Evolutionary conservation across 805 yeast species (phyloP).

Genomic region (Maudiozyma turicensis): DNA sequence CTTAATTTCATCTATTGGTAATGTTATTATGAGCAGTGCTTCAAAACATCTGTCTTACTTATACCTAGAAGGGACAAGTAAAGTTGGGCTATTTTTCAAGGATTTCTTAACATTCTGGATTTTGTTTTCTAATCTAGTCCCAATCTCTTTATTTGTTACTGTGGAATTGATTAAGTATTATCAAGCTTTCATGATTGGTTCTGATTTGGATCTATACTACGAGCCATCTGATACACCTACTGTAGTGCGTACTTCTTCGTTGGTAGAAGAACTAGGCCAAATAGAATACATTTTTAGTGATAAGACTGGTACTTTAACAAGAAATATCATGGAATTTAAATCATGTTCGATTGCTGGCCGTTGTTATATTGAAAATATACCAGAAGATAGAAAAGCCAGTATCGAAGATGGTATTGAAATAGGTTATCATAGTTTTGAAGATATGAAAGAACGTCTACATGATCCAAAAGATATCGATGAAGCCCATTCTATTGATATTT

Average conservation of each 20-base stretch:
- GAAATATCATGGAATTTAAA: slow-evolving; percentile 95
- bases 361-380: slow-evolving; percentile 78
- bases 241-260: slow-evolving; percentile 86
- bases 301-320: slow-evolving; percentile 92
- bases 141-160: slow-evolving; percentile 91
- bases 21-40: slow-evolving; percentile 60
- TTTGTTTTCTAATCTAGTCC: slow-evolving; percentile 91
- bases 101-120: slow-evolving; percentile 94
- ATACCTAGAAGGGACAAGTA: slow-evolving; percentile 56
- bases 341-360: slow-evolving; percentile 88
- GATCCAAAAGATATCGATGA: slow-evolving; percentile 35
- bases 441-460: slow-evolving; percentile 39
- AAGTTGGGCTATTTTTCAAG: slow-evolving; percentile 64
- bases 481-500: slow-evolving; percentile 53
- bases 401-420: slow-evolving; percentile 70
- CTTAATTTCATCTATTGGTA: slow-evolving; percentile 77
- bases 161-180: slow-evolving; percentile 92
- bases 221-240: slow-evolving; percentile 88
- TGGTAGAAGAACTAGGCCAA: slow-evolving; percentile 96
- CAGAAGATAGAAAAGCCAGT: slow-evolving; percentile 77
- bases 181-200: slow-evolving; percentile 87
- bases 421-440: slow-evolving; percentile 67
- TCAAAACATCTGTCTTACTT: slow-evolving; percentile 51
- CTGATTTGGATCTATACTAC: slow-evolving; percentile 89
- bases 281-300: slow-evolving; percentile 94